Percentiles rank a stretch among this genome's conserved stretches.
Conservation (phyloP, 352 stramenopile species). For the Thalassiosira hispida region DNA sequence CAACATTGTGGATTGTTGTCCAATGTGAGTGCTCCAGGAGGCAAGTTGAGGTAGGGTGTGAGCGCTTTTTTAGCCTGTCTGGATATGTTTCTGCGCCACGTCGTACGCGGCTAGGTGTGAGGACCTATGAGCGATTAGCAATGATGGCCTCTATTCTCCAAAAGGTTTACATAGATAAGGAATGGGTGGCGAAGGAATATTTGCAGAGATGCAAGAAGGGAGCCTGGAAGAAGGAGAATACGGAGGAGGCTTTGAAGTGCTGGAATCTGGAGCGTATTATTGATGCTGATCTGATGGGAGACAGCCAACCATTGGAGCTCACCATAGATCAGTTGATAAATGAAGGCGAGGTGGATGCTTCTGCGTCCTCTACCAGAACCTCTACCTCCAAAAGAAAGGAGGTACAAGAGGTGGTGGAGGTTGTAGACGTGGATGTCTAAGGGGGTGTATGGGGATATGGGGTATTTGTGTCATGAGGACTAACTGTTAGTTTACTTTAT, state of each 20-base stretch:
- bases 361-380: no score
- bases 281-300: not conserved
- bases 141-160: constrained; percentile 3
- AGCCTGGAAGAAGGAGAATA: not conserved
- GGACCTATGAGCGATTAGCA: constrained; percentile 11
- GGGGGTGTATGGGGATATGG: no score
- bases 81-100: constrained; percentile 29
- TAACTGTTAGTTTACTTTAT: no score
- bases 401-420: no score
- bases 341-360: no score
- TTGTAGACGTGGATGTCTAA: no score
- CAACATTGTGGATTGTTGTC: constrained; percentile 14
- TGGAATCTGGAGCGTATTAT: not conserved
- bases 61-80: constrained; percentile 34
- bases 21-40: constrained; percentile 9
- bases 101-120: constrained; percentile 4
- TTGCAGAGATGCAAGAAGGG: not conserved
- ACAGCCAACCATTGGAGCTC: no score
- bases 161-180: not conserved
- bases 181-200: not conserved
- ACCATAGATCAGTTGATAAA: no score
- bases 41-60: constrained; percentile 26
- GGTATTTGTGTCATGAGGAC: no score
- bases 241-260: not conserved
- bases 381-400: no score